phyloP scores from a whole-genome alignment of 257 asterid species.

The Leptodermis oblonga region DNA sequence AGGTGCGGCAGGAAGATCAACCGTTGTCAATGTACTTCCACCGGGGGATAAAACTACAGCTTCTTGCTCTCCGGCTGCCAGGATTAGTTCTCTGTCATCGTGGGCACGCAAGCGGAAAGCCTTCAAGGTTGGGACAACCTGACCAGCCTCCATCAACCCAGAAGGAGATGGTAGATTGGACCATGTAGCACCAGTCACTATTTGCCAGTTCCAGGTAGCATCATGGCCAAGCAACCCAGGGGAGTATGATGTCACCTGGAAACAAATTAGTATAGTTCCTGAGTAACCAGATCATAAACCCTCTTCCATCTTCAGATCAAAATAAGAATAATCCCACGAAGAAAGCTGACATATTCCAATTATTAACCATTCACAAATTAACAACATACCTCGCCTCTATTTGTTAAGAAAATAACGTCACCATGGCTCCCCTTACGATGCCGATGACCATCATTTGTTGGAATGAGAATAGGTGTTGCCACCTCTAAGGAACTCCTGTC shows the following conservation, averaged over 20 bases:
- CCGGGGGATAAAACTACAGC: constrained; percentile 81
- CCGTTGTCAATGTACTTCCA: constrained; percentile 54
- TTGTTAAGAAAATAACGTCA: constrained; percentile 87
- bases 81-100: constrained; percentile 70
- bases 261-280: constrained; percentile 12
- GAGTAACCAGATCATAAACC: background rate
- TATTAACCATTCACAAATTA: background rate
- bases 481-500: constrained; percentile 77
- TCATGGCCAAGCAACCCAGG: constrained; percentile 90
- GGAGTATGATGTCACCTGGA: constrained; percentile 88
- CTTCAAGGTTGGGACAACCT: constrained; percentile 75
- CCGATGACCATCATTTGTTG: constrained; percentile 76
- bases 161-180: constrained; percentile 88
- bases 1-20: constrained; percentile 89
- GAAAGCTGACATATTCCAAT: constrained; percentile 4
- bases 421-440: constrained; percentile 94
- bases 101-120: constrained; percentile 67
- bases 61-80: constrained; percentile 96
- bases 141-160: constrained; percentile 64
- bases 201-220: constrained; percentile 93
- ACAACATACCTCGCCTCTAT: constrained; percentile 86
- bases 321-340: background rate
- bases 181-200: constrained; percentile 86
- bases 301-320: constrained; percentile 8
- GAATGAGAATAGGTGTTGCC: constrained; percentile 88